A percentile compares a stretch with the other conserved stretches of the same genome.
Evolutionary conservation across 495 filamentous ascomycete species (phyloP).

Genomic region (Neurospora sp.): DNA sequence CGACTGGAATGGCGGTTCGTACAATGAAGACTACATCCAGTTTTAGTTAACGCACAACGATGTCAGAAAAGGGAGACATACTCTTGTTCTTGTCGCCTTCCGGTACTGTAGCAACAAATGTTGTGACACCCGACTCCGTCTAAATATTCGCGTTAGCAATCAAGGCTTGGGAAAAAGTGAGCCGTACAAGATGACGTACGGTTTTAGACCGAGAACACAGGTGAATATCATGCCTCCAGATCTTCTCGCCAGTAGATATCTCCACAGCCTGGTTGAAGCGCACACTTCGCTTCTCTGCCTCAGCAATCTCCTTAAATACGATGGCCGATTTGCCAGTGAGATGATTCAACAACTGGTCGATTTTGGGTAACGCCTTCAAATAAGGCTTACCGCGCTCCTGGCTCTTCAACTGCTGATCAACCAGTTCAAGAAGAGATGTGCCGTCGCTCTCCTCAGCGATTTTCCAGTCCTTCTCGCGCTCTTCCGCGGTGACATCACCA

Average conservation of each 20-base stretch:
- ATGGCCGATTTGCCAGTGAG: constrained; percentile 26
- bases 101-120: constrained; percentile 27
- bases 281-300: constrained; percentile 44
- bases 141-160: constrained; percentile 13
- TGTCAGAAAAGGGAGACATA: constrained; percentile 6
- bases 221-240: constrained; percentile 30
- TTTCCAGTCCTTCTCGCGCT: constrained; percentile 19
- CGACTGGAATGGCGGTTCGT: constrained; percentile 26
- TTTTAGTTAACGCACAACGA: too few relatives aligned
- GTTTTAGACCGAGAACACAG: constrained; percentile 17
- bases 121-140: constrained; percentile 18
- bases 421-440: constrained; percentile 30
- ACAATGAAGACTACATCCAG: constrained; percentile 34
- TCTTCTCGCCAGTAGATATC: constrained; percentile 24
- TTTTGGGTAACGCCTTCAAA: constrained; percentile 27
- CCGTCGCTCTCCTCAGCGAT: constrained; percentile 16
- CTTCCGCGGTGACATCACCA: constrained; percentile 20
- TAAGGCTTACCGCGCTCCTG: constrained; percentile 29
- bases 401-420: constrained; percentile 37
- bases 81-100: constrained; percentile 15
- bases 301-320: constrained; percentile 43
- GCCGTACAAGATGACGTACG: constrained; percentile 15
- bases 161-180: not conserved
- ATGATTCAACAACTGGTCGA: constrained; percentile 37
- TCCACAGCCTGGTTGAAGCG: constrained; percentile 36